These are phyloP conservation scores for Cutaneotrichosporon sp. DNA, from an alignment of 1,284 basidiomycete genomes.

Conservation along the genomic window DNA sequence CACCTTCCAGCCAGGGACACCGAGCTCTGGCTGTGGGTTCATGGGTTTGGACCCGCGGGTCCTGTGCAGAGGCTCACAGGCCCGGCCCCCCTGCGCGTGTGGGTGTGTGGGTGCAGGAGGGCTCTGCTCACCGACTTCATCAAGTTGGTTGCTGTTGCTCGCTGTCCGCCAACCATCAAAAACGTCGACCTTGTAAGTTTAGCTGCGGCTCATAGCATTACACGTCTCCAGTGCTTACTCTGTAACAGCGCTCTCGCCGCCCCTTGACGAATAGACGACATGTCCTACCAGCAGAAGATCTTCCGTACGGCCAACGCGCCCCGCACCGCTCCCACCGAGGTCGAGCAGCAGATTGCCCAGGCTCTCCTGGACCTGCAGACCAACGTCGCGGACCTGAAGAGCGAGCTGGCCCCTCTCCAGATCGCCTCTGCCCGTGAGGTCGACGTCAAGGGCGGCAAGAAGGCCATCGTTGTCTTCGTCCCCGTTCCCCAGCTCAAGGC, in stretches of 20 bases:
- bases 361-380: slow-evolving; percentile 96
- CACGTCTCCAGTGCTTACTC: neutral
- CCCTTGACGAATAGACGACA: too few relatives aligned
- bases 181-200: slow-evolving; percentile 4
- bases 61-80: too few relatives aligned
- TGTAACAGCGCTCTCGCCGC: neutral
- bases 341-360: slow-evolving; percentile 88
- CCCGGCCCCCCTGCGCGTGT: too few relatives aligned
- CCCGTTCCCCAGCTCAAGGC: slow-evolving; percentile 97
- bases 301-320: slow-evolving; percentile 64
- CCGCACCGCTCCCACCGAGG: slow-evolving; percentile 79
- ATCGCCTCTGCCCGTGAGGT: slow-evolving; percentile 98
- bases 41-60: too few relatives aligned
- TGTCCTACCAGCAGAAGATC: slow-evolving; percentile 22
- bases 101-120: neutral
- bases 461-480: slow-evolving; percentile 98
- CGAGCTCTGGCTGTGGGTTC: too few relatives aligned
- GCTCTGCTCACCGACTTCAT: neutral
- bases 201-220: neutral
- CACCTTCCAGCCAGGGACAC: too few relatives aligned
- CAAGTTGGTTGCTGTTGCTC: too few relatives aligned
- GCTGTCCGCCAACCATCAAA: slow-evolving; percentile 7
- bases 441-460: slow-evolving; percentile 98
- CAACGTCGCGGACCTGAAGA: slow-evolving; percentile 96
- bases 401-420: slow-evolving; percentile 89